A percentile compares a stretch with the other conserved stretches of the same genome.
phyloP scores from a whole-genome alignment of 331 rosid species.

The Rhamnella rubrinervis region DNA sequence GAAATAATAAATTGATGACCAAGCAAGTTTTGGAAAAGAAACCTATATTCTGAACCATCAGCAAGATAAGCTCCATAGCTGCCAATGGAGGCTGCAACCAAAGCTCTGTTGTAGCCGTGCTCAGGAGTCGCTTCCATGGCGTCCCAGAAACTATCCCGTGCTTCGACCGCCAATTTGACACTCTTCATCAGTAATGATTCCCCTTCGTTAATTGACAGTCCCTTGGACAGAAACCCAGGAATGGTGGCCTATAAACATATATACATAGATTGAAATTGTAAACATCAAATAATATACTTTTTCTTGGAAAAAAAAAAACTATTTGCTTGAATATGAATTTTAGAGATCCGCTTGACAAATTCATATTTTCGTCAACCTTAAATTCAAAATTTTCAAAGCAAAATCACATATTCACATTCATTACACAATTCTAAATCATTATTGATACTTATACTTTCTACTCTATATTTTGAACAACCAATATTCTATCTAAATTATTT shows the following conservation, averaged over 20 bases:
- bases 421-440: no score
- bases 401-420: no score
- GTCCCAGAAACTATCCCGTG: slow-evolving; percentile 78
- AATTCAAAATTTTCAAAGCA: no score
- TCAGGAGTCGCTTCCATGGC: slow-evolving; percentile 37
- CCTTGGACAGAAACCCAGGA: slow-evolving; percentile 80
- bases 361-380: no score
- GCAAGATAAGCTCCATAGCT: slow-evolving; percentile 97
- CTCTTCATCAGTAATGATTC: slow-evolving; percentile 60
- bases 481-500: no score
- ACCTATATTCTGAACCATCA: slow-evolving; percentile 96
- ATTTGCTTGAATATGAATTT: no score
- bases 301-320: no score
- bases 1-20: background rate
- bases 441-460: no score
- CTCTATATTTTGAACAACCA: no score
- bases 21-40: background rate
- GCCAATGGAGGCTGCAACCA: slow-evolving; percentile 94
- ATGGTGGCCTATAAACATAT: slow-evolving; percentile 57
- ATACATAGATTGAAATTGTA: background rate
- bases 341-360: no score
- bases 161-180: slow-evolving; percentile 77
- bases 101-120: slow-evolving; percentile 50
- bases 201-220: slow-evolving; percentile 61
- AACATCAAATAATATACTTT: background rate